Base-by-base conservation (phyloP, 345 rosid genomes). In the Boechera retrofracta region DNA sequence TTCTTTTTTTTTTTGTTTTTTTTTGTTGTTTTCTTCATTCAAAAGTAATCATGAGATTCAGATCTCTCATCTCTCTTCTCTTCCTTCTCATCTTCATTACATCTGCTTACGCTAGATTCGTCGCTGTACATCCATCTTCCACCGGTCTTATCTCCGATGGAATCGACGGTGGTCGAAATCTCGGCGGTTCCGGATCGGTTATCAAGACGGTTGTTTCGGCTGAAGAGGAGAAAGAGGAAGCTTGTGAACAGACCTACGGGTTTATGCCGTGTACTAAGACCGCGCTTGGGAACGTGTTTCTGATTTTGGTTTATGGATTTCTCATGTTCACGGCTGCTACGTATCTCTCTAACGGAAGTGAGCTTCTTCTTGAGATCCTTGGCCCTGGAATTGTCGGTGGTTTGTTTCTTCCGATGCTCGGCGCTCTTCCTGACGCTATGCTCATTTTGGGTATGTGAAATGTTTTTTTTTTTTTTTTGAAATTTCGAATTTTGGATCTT, bases 401-500 rank as follows among this genome's bases (percentile, higher is more conserved):
- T 36, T 83, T 94, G 68, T 92, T 94, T 65, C 93, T 94, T 69
- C 99, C 99, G 12, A 74, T 86, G 0, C 99, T 94, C 5, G 99
- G 99, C 1, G 99, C 99, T 0, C 94, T 94, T 45, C 99, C 99
- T 1, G 99, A 94, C 62, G 99, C 99, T 71, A 88, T 94, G 98
- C 94, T 94, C 62, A 94, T 94, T 64, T 82, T 92, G 21, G 98
- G 99, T 94, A 83, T 33, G 83, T 77, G 2, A 36, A 61, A 60
- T n/a, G 13, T 4, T 57, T 35, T 4, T 1, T 2, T 35, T 4
- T 1, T 2, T 1, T 11, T 65, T 45, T 16, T 1, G 16, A 48
- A 48, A 0, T 9, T 74, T 58, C 3, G 13, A 57, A 48, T 3
- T 58, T 39, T 39, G 15, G 70, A 52, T 63, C 68, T 13, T 3